Evolutionary conservation across 352 stramenopile genomes (phyloP).

Genomic region (Pythium vanterpoolii): DNA sequence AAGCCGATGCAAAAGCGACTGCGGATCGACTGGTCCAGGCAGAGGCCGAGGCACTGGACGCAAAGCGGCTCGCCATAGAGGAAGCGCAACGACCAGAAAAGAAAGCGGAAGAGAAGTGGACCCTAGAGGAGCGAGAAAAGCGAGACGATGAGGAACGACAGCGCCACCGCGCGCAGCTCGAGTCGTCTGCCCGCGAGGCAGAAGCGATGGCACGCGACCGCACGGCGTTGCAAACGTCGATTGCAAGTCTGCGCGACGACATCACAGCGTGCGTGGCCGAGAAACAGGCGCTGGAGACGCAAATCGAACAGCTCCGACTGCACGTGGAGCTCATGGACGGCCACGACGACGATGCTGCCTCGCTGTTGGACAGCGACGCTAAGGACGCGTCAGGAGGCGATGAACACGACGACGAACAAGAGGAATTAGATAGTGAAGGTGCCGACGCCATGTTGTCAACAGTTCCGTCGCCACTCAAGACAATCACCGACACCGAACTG

Average conservation of each 20-base stretch:
- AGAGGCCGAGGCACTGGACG: slow-evolving; percentile 1
- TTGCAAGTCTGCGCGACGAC: slow-evolving; percentile 31
- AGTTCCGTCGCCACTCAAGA: slow-evolving; percentile 6
- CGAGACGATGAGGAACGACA: background rate
- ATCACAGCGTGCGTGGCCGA: slow-evolving; percentile 37
- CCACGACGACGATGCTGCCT: background rate
- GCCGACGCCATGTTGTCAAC: slow-evolving; percentile 10
- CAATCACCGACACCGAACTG: slow-evolving; percentile 22
- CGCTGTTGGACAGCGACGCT: slow-evolving; percentile 12
- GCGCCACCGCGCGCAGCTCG: slow-evolving; percentile 26
- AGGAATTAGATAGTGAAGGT: slow-evolving; percentile 11
- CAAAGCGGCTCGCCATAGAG: background rate
- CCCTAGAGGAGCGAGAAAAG: background rate
- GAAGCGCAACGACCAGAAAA: background rate
- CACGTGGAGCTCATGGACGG: slow-evolving; percentile 54
- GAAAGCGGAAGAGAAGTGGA: background rate
- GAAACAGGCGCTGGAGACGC: slow-evolving; percentile 45
- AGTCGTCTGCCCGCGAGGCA: slow-evolving; percentile 13
- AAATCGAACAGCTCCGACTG: slow-evolving; percentile 61
- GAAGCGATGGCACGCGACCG: slow-evolving; percentile 19
- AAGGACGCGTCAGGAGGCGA: background rate
- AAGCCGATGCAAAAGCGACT: slow-evolving; percentile 7
- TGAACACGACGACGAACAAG: slow-evolving; percentile 25
- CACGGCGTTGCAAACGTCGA: slow-evolving; percentile 22
- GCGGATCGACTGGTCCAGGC: background rate